Evolutionary conservation across 257 asterid genomes (phyloP).

Genomic region (Verbascum thapsus): DNA sequence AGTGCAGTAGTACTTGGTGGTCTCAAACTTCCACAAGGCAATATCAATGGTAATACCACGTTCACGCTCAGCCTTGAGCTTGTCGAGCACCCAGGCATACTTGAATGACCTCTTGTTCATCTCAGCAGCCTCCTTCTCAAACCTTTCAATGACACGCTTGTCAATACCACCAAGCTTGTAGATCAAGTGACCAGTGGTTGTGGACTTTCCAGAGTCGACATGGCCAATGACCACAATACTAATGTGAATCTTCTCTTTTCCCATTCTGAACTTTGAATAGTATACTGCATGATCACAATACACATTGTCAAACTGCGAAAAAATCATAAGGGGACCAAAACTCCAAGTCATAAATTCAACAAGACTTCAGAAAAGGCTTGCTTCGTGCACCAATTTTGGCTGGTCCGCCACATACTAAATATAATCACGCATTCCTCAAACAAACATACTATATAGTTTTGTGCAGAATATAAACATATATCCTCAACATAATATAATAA

Average conservation of each 20-base stretch:
- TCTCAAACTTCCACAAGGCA: slow-evolving; percentile 90
- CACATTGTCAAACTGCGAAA: neutral
- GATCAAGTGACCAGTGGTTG: slow-evolving; percentile 75
- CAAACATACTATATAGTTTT: too few relatives aligned
- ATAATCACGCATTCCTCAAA: too few relatives aligned
- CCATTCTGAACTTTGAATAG: slow-evolving; percentile 36
- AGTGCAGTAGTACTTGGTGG: slow-evolving; percentile 86
- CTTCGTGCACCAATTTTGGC: too few relatives aligned
- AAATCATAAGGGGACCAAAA: neutral
- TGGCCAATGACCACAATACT: slow-evolving; percentile 74
- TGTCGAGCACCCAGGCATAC: slow-evolving; percentile 91
- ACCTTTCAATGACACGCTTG: slow-evolving; percentile 84
- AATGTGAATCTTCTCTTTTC: slow-evolving; percentile 62
- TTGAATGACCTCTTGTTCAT: slow-evolving; percentile 90
- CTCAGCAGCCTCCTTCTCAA: slow-evolving; percentile 89
- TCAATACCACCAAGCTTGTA: slow-evolving; percentile 90
- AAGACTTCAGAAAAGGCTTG: neutral
- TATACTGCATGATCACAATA: neutral
- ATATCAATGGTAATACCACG: slow-evolving; percentile 89
- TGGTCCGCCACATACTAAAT: too few relatives aligned
- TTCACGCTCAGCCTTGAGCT: slow-evolving; percentile 89
- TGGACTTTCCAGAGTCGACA: slow-evolving; percentile 70
- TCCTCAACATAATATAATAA: too few relatives aligned
- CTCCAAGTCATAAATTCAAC: neutral
- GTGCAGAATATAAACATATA: too few relatives aligned